Evolutionary conservation across 495 filamentous ascomycete genomes (phyloP).

Genomic region (Evernia prunastri): DNA sequence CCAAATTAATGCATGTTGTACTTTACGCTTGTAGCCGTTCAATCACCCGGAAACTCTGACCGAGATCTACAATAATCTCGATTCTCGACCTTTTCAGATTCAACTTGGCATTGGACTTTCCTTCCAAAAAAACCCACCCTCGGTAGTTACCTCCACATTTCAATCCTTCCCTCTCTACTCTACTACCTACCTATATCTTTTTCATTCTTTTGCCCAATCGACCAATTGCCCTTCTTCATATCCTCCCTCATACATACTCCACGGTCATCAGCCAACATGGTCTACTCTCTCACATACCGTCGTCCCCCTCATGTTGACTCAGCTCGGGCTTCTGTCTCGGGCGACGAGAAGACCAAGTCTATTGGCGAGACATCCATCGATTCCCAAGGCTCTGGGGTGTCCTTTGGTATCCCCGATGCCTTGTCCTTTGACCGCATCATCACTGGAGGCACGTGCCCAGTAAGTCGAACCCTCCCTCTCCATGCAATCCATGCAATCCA

Average conservation of each 20-base stretch:
- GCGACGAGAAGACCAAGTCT: slow-evolving; percentile 29
- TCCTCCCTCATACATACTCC: neutral
- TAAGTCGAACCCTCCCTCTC: too few relatives aligned
- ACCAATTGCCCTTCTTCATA: neutral
- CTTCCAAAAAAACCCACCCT: neutral
- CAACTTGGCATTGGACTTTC: neutral
- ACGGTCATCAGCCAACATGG: slow-evolving; percentile 33
- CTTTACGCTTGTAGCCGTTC: too few relatives aligned
- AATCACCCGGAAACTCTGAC: neutral
- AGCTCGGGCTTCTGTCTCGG: slow-evolving; percentile 22
- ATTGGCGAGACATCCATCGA: slow-evolving; percentile 27
- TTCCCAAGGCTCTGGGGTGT: slow-evolving; percentile 24
- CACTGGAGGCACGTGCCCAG: slow-evolving; percentile 67
- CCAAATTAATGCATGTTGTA: too few relatives aligned
- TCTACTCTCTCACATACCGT: slow-evolving; percentile 44
- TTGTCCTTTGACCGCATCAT: slow-evolving; percentile 68
- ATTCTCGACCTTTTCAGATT: too few relatives aligned
- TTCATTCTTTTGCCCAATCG: neutral
- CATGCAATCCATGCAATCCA: too few relatives aligned
- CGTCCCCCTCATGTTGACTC: slow-evolving; percentile 35
- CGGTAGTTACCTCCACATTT: too few relatives aligned
- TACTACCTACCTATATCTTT: neutral
- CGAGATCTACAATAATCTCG: neutral
- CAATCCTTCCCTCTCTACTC: neutral
- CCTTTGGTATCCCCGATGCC: slow-evolving; percentile 55